Conservation (phyloP, 2,329 filamentous ascomycete genomes). For the Orbilia oligospora region DNA sequence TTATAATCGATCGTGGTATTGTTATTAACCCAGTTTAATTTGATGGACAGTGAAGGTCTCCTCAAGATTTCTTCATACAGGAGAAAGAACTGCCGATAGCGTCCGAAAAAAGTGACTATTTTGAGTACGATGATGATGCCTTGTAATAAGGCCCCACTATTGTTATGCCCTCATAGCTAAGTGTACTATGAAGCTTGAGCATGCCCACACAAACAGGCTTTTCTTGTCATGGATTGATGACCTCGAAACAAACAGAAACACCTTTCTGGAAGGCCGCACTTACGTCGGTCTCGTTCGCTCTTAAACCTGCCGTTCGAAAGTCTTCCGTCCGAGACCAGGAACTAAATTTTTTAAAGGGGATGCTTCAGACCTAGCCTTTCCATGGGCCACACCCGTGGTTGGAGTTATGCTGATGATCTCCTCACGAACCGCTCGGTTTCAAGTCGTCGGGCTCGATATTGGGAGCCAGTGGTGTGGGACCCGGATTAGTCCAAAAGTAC, state of each 20-base stretch:
- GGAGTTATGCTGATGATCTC: conserved; percentile 30
- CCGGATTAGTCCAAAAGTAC: conserved; percentile 23
- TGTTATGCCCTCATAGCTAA: conserved; percentile 20
- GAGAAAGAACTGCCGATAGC: conserved; percentile 32
- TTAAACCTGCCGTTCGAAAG: conserved; percentile 49
- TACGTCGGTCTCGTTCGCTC: conserved; percentile 27
- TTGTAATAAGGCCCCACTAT: conserved; percentile 15
- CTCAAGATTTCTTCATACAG: conserved; percentile 12
- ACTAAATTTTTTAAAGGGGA: conserved; percentile 16
- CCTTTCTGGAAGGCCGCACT: conserved; percentile 21
- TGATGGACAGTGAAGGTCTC: conserved; percentile 19
- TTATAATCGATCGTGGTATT: conserved; percentile 46
- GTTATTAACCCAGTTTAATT: conserved; percentile 56
- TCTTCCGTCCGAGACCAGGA: conserved; percentile 15
- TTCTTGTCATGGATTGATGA: conserved; percentile 30
- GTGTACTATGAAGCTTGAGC: conserved; percentile 35
- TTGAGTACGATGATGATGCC: conserved; percentile 35
- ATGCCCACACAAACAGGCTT: conserved; percentile 6
- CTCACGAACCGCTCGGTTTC: conserved; percentile 60
- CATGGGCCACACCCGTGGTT: conserved; percentile 29
- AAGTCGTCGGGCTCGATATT: conserved; percentile 31
- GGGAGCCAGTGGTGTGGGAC: conserved; percentile 18
- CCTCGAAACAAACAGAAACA: conserved; percentile 59
- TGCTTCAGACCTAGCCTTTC: conserved; percentile 41
- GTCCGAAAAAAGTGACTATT: conserved; percentile 41